Conservation (phyloP, 306 rosid species). For the Datisca glomerata region DNA sequence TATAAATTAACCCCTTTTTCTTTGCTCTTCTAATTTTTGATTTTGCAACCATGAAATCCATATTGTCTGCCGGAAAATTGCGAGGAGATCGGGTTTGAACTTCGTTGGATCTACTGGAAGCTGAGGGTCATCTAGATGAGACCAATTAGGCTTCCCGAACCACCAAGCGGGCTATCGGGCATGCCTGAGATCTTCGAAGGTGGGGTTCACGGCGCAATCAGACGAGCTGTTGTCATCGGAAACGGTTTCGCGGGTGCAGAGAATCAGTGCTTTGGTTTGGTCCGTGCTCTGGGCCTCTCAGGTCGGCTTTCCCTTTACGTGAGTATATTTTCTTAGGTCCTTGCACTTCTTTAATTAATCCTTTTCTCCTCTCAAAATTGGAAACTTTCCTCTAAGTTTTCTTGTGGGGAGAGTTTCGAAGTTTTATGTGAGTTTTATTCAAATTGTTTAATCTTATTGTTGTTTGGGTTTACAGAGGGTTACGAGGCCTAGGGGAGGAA, state of each 20-base stretch:
- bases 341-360: too few species aligned
- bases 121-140: slow-evolving; percentile 26
- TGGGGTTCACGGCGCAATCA: slow-evolving; percentile 32
- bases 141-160: slow-evolving; percentile 30
- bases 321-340: slow-evolving; percentile 14
- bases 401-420: too few species aligned
- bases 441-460: too few species aligned
- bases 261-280: slow-evolving; percentile 75
- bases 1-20: too few species aligned
- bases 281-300: slow-evolving; percentile 76
- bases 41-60: too few species aligned
- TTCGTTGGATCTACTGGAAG: too few species aligned
- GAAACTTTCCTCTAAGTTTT: too few species aligned
- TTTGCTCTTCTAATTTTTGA: too few species aligned
- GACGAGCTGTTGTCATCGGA: slow-evolving; percentile 67
- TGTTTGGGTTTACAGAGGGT: slow-evolving; percentile 66
- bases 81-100: too few species aligned
- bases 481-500: slow-evolving; percentile 74
- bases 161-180: slow-evolving; percentile 16
- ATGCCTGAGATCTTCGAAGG: slow-evolving; percentile 35
- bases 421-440: neutral
- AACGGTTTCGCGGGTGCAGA: slow-evolving; percentile 89
- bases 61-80: too few species aligned
- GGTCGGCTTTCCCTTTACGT: slow-evolving; percentile 45
- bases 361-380: too few species aligned